Base-by-base conservation (phyloP, 345 rosid species). In the Rhizophora apiculata region DNA sequence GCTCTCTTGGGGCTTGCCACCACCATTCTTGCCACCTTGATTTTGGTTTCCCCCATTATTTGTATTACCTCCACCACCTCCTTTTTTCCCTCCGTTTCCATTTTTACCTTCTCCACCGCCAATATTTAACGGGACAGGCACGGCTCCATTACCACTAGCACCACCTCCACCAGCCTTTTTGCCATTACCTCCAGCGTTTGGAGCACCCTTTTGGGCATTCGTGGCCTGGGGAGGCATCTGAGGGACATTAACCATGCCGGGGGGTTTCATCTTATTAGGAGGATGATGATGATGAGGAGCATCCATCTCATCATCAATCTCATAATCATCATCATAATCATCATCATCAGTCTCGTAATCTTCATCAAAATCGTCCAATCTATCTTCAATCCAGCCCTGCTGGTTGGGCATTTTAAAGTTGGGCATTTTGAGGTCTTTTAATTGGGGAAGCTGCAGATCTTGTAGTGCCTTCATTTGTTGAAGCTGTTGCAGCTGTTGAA, bases 381-480 rank as follows among this genome's bases (percentile, higher is more conserved):
- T 85, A 6, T 85, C 88, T 10, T 82, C 94, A 54, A 72, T 80
- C 0, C 62, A 74, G 0, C 83, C 89, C 3, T 69, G 76, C 60
- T 51, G 74, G 63, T 53, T 71, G 58, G 27, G 71, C 36, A 32
- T 32, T 32, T 32, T 91, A 58, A 84, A 63, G 63, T 80, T 30
- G 29, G 88, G 88, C 78, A 84, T 72, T 62, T 89, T 91, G 60
- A 84, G 65, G 63, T 80, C 87, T 74, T 86, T 92, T n/a, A 85
- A 82, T 32, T 87, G 93, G 9, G 91, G 84, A 31, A 84, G 79
- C 79, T 86, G 86, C 88, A 83, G 80, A 80, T 89, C 96, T 83
- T 83, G 92, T 0, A 86, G 46, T 21, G 80, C 85, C 68, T 87
- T 87, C 80, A 86, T 75, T 66, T 88, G 93, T 54, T 86, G 93